Conservation (phyloP, 768 basidiomycete species). For the Leccinum barrowsii region DNA sequence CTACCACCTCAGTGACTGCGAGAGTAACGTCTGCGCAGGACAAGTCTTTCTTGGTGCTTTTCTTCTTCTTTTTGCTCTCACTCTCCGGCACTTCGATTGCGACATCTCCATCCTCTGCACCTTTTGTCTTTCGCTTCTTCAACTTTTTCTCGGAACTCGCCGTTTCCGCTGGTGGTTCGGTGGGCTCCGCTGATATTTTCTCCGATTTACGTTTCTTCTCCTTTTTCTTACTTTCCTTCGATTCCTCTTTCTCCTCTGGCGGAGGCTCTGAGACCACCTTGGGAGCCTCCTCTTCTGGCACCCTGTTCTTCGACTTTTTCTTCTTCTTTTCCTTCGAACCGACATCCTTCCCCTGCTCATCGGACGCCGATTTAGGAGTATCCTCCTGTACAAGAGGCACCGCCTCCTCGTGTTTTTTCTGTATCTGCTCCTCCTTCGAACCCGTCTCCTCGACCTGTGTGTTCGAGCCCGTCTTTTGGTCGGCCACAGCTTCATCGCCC, state of each 20-base stretch:
- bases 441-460: constrained; percentile 1
- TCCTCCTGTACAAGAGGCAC: not conserved
- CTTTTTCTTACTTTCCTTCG: constrained; percentile 16
- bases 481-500: not conserved
- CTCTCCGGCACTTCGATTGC: not conserved
- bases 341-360: constrained; percentile 1
- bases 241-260: not conserved
- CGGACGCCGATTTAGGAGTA: not conserved
- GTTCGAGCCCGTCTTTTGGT: not conserved
- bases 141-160: constrained; percentile 16
- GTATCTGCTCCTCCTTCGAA: constrained; percentile 1
- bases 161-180: constrained; percentile 11
- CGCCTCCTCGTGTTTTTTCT: constrained; percentile 1
- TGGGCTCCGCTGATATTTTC: constrained; percentile 18
- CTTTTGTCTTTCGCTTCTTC: constrained; percentile 35
- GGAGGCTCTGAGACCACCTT: not conserved
- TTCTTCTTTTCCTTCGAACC: not conserved
- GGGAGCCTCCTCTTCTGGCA: not conserved
- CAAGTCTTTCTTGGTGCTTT: constrained; percentile 14
- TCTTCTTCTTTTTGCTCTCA: constrained; percentile 27
- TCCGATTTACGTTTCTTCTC: constrained; percentile 17
- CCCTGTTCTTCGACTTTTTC: not conserved
- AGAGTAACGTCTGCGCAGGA: constrained; percentile 1
- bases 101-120: constrained; percentile 8
- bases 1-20: constrained; percentile 14